Evolutionary conservation across 2,329 filamentous ascomycete species (phyloP).

Genomic region (Aspergillus hortae): DNA sequence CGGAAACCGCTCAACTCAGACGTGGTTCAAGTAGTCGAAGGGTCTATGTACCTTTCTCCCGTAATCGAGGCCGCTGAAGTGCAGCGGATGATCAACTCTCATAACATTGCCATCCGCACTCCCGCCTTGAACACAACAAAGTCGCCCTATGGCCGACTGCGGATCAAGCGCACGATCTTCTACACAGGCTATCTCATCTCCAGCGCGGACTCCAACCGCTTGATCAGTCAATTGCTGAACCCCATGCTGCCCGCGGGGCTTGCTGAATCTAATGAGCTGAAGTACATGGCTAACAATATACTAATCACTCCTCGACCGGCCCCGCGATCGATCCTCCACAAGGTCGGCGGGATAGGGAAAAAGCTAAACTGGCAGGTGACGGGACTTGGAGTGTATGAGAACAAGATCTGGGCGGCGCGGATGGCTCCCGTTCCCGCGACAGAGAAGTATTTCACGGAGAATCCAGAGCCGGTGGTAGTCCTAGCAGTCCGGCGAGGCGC

Average conservation of each 20-base stretch:
- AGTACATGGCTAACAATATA: conserved; percentile 82
- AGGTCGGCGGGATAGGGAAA: conserved; percentile 80
- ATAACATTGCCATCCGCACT: conserved; percentile 57
- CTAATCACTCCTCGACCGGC: conserved; percentile 80
- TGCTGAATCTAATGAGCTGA: conserved; percentile 65
- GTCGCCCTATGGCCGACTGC: conserved; percentile 50
- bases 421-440: conserved; percentile 68
- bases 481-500: conserved; percentile 74
- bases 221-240: conserved; percentile 59
- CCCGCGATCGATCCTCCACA: conserved; percentile 68
- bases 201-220: conserved; percentile 65
- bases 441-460: conserved; percentile 73
- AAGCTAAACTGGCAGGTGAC: conserved; percentile 82
- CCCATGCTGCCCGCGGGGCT: conserved; percentile 60
- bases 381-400: conserved; percentile 69
- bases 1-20: conserved; percentile 69
- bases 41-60: conserved; percentile 69
- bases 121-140: conserved; percentile 34
- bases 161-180: conserved; percentile 82
- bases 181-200: conserved; percentile 89
- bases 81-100: conserved; percentile 82
- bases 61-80: conserved; percentile 77
- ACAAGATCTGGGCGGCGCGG: conserved; percentile 81
- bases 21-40: conserved; percentile 81
- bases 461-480: conserved; percentile 73